Evolutionary conservation across 345 rosid genomes (phyloP), one percentile per base, ranked within the genome.

Genomic region (Raphanus sativus): DNA sequence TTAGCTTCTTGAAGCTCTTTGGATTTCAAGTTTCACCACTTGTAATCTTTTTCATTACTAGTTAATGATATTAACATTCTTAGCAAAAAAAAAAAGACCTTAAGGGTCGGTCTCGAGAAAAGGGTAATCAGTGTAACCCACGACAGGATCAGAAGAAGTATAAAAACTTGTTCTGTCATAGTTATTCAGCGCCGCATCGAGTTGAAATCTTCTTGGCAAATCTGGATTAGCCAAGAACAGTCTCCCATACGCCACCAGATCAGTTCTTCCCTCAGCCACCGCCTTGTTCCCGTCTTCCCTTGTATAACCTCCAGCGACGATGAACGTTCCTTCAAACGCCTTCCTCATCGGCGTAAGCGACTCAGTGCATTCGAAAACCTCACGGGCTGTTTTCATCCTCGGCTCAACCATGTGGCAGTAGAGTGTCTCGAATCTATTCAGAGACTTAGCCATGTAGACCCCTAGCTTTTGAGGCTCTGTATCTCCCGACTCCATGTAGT

Each of bases 41-140:
- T n/a, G n/a, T n/a, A n/a, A n/a, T n/a, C n/a, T 8, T 11, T 36
- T 36, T 36, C 42, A 36, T 36, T 36, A 36, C 42, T 36, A 8
- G 10, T 36, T 36, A 36, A 36, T 36, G 42, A 36, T 36, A 36
- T 36, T 36, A 36, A 36, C 42, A 36, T 8, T 36, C 42, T 36
- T 36, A 36, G 3, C 29, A 28, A 28, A 11, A 59, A 5, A 5
- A 33, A 28, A 3, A 28, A 28, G 30, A 28, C 30, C 30, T 28
- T 28, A 28, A 50, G 55, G 2, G n/a, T 58, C 62, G 5, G 66
- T 62, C 11, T 67, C 1, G 2, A 88, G 87, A 76, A 91, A 88
- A 8, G 95, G 91, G 69, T 90, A 90, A 79, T 90, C 89, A 24
- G 92, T 85, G 66, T 87, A 92, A 73, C 97, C 97, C 61, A 56